These are phyloP conservation scores for Antarctomyces pellizariae DNA, from an alignment of 495 filamentous ascomycete species.

Conservation along the genomic window DNA sequence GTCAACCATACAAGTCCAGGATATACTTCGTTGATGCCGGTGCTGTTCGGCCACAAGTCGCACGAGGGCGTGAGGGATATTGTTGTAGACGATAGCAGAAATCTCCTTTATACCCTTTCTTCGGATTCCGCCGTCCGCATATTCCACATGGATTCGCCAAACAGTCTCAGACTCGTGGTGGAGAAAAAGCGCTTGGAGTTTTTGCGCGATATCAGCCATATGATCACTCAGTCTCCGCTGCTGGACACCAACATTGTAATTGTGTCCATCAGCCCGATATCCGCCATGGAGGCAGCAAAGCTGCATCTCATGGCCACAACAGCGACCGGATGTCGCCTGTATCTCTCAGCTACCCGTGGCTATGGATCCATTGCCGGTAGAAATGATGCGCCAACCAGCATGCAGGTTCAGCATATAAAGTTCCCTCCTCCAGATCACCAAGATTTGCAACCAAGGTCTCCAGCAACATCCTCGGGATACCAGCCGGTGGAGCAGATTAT, in stretches of 20 bases:
- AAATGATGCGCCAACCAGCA: slow-evolving; percentile 64
- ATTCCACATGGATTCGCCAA: slow-evolving; percentile 44
- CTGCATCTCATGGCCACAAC: slow-evolving; percentile 82
- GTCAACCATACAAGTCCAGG: slow-evolving; percentile 70
- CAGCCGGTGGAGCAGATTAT: slow-evolving; percentile 12
- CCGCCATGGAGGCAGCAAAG: slow-evolving; percentile 54
- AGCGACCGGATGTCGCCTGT: slow-evolving; percentile 72
- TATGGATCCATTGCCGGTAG: slow-evolving; percentile 40
- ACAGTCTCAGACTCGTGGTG: slow-evolving; percentile 27
- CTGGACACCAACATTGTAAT: slow-evolving; percentile 44
- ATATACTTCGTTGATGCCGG: slow-evolving; percentile 42
- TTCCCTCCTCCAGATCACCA: slow-evolving; percentile 44
- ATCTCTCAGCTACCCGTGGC: slow-evolving; percentile 68
- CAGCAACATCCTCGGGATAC: slow-evolving; percentile 11
- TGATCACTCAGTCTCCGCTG: slow-evolving; percentile 43
- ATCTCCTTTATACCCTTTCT: slow-evolving; percentile 76
- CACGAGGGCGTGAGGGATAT: slow-evolving; percentile 48
- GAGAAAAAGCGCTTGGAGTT: slow-evolving; percentile 29
- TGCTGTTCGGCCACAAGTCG: slow-evolving; percentile 24
- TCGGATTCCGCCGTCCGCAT: slow-evolving; percentile 63
- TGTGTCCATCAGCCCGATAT: slow-evolving; percentile 64
- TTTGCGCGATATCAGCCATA: slow-evolving; percentile 48
- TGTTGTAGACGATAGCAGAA: slow-evolving; percentile 67
- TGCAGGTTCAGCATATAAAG: slow-evolving; percentile 89
- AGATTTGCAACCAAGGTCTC: slow-evolving; percentile 11